Evolutionary conservation across 495 filamentous ascomycete species (phyloP).

Genomic region (Letharia lupina): DNA sequence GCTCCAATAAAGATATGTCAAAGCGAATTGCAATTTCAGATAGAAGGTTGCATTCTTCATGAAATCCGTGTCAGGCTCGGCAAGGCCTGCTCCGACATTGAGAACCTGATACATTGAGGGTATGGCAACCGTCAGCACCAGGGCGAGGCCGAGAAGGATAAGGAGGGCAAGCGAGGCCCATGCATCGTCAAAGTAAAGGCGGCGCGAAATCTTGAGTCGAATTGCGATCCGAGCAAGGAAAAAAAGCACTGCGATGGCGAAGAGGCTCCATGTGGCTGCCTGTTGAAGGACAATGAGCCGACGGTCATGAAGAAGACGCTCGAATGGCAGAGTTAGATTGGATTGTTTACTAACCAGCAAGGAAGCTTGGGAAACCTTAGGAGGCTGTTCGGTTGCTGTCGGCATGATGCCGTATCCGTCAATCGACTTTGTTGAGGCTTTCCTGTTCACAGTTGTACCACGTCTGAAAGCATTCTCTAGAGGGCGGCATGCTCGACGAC

Average conservation of each 20-base stretch:
- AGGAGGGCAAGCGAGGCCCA: slow-evolving; percentile 2
- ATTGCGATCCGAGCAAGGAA: slow-evolving; percentile 8
- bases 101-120: slow-evolving; percentile 15
- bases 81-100: slow-evolving; percentile 5
- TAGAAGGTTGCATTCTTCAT: slow-evolving; percentile 11
- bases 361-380: too few species aligned
- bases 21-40: slow-evolving; percentile 28
- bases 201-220: background rate
- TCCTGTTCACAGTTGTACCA: too few species aligned
- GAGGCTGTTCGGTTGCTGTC: too few species aligned
- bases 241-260: slow-evolving; percentile 10
- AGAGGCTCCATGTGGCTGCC: slow-evolving; percentile 14
- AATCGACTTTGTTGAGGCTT: too few species aligned
- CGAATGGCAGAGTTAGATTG: background rate
- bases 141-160: slow-evolving; percentile 5
- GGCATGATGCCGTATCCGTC: too few species aligned
- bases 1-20: slow-evolving; percentile 36
- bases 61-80: slow-evolving; percentile 3
- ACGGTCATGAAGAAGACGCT: too few species aligned
- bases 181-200: slow-evolving; percentile 17
- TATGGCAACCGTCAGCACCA: slow-evolving; percentile 11
- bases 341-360: background rate
- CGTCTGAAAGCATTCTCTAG: too few species aligned
- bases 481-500: too few species aligned
- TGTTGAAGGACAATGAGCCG: background rate